Percentiles rank a stretch among this genome's conserved stretches.
These are phyloP conservation scores for Penicillium aurantiogriseum DNA, from an alignment of 2,329 filamentous ascomycete species.

Conservation along the genomic window DNA sequence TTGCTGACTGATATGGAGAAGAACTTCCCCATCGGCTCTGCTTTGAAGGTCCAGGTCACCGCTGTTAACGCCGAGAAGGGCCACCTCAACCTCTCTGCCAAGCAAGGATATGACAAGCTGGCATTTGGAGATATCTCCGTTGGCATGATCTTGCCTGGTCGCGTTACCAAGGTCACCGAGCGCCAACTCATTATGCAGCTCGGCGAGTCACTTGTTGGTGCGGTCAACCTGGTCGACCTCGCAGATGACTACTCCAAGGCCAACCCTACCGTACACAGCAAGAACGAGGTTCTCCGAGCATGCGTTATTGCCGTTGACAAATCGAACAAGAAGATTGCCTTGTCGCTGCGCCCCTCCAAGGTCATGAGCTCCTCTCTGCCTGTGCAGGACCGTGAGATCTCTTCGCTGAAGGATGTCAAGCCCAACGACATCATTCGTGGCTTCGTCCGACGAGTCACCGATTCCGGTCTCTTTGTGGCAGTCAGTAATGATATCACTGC, in stretches of 20 bases:
- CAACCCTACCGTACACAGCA: conserved; percentile 70
- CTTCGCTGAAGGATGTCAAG: conserved; percentile 66
- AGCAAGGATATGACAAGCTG: conserved; percentile 61
- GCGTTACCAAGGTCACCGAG: conserved; percentile 82
- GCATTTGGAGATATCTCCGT: conserved; percentile 70
- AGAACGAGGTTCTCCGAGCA: conserved; percentile 85
- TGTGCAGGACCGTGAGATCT: conserved; percentile 78
- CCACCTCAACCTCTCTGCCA: conserved; percentile 79
- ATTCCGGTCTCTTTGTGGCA: conserved; percentile 84
- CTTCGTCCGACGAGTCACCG: conserved; percentile 85
- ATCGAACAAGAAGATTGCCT: conserved; percentile 76
- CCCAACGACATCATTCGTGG: conserved; percentile 80
- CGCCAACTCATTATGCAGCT: conserved; percentile 82
- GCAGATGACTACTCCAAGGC: conserved; percentile 82
- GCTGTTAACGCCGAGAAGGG: conserved; percentile 70
- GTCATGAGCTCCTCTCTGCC: conserved; percentile 81
- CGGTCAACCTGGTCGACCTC: conserved; percentile 78
- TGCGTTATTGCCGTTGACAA: conserved; percentile 77
- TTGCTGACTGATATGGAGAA: conserved; percentile 70
- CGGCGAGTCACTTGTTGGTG: conserved; percentile 73
- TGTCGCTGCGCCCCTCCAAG: conserved; percentile 83
- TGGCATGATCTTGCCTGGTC: conserved; percentile 78
- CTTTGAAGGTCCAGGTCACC: conserved; percentile 75
- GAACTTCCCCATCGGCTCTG: conserved; percentile 88
- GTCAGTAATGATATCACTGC: conserved; percentile 79